A percentile compares a stretch with the other conserved stretches of the same genome.
phyloP scores from a whole-genome alignment of 2,329 filamentous ascomycete species.

The Fusarium albidum region DNA sequence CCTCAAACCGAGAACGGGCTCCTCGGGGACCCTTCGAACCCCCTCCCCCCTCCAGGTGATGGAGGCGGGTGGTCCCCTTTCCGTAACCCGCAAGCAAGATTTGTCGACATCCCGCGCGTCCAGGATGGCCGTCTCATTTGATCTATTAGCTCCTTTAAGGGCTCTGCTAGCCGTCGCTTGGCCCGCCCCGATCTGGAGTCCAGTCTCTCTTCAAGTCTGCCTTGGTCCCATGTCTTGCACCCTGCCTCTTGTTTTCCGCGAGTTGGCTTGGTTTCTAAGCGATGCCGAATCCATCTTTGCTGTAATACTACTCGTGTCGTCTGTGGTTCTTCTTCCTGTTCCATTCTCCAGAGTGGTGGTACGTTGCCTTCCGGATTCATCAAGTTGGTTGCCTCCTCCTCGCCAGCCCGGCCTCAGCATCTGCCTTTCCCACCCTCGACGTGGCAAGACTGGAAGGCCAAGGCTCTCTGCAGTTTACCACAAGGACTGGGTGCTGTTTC shows the following conservation, averaged over 20 bases:
- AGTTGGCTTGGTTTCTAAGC: constrained; percentile 13
- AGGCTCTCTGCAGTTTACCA: background rate
- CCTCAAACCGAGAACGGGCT: constrained; percentile 19
- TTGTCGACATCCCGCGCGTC: constrained; percentile 8
- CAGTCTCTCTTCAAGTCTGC: constrained; percentile 27
- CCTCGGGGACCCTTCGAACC: too few species aligned
- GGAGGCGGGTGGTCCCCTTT: constrained; percentile 24
- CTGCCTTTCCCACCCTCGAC: constrained; percentile 22
- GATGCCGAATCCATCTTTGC: constrained; percentile 21
- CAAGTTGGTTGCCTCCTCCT: constrained; percentile 16
- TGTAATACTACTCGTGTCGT: constrained; percentile 19
- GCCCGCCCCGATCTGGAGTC: background rate
- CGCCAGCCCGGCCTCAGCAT: constrained; percentile 34
- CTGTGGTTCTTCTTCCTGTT: constrained; percentile 13
- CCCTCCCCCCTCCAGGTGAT: background rate
- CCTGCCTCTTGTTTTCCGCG: constrained; percentile 10
- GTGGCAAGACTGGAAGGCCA: constrained; percentile 10
- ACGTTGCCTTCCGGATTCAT: constrained; percentile 20
- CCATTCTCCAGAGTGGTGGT: constrained; percentile 30
- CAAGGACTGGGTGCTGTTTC: constrained; percentile 16
- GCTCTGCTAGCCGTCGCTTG: constrained; percentile 7
- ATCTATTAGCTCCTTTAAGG: constrained; percentile 11
- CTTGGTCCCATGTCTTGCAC: constrained; percentile 15
- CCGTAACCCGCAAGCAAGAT: constrained; percentile 15
- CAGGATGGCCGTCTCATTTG: constrained; percentile 27